Base-by-base conservation (phyloP, 2,329 filamentous ascomycete species). In the Colletotrichum plurivorum region DNA sequence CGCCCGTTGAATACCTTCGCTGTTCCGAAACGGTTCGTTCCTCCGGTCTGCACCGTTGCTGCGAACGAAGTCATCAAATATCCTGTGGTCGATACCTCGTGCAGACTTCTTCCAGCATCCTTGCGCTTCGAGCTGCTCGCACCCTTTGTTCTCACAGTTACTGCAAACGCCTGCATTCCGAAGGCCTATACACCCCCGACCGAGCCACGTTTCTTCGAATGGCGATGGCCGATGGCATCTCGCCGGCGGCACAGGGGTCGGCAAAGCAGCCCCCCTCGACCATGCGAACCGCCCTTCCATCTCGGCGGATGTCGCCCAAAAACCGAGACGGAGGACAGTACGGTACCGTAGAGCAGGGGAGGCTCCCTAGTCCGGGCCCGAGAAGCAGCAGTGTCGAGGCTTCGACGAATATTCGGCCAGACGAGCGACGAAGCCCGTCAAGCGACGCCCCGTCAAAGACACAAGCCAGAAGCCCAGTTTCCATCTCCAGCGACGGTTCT, bases 161-260 rank as follows among this genome's bases (percentile, higher is more conserved):
- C 45, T 22, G 48, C 27, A 51, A 36, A 53, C 59, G 41, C 22
- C 39, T 41, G 41, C 18, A n/a, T 15, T 8, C 18, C 36, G 36
- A 43, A 60, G 49, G 45, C n/a, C 31, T 4, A 27, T 25, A n/a
- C 41, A 25, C 25, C 15, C 18, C 25, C 55, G 56, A 61, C 25
- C 45, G 49, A 55, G n/a, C 13, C 25, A 27, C 45, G 43, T 36
- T 51, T 67, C 55, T 57, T 63, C 70, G 67, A 67, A 71, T 71
- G 70, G 70, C 70, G 59, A 71, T 71, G 70, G 67, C 70, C 41
- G 70, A 71, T 59, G 67, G 57, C 27, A 63, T 70, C 31, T 69
- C 56, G 43, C 58, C 66, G 61, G 67, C 62, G 57, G 70, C 63
- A 56, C 67, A 60, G 51, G 57, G 67, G 27, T 48, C 67, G 53